A percentile compares a stretch with the other conserved stretches of the same genome.
phyloP scores from a whole-genome alignment of 495 filamentous ascomycete genomes.

The Alectoria sarmentosa region DNA sequence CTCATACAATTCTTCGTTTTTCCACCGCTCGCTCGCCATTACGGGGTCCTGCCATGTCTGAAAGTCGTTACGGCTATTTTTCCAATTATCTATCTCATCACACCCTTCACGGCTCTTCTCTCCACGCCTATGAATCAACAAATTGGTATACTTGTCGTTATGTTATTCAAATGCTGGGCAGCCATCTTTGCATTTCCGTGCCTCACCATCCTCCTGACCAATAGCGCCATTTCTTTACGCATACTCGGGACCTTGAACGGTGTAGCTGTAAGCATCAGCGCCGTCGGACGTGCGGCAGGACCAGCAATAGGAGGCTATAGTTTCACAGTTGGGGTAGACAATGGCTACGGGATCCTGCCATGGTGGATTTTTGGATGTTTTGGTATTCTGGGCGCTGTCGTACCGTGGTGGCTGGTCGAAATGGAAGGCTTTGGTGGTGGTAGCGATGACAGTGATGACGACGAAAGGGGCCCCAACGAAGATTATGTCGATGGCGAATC shows the following conservation, averaged over 20 bases:
- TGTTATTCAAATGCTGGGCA: slow-evolving; percentile 61
- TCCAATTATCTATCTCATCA: slow-evolving; percentile 64
- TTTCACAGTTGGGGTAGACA: slow-evolving; percentile 64
- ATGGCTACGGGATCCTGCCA: slow-evolving; percentile 64
- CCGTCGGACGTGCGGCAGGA: slow-evolving; percentile 68
- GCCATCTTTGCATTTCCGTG: slow-evolving; percentile 82
- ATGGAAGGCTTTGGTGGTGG: slow-evolving; percentile 59
- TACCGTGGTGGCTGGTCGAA: slow-evolving; percentile 66
- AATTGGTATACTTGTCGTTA: slow-evolving; percentile 42
- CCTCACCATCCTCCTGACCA: slow-evolving; percentile 83
- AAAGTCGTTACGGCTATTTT: slow-evolving; percentile 53
- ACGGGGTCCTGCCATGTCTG: slow-evolving; percentile 64
- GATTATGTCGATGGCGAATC: too few relatives aligned
- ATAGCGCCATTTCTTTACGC: slow-evolving; percentile 65
- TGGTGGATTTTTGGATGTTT: slow-evolving; percentile 69
- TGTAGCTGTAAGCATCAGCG: slow-evolving; percentile 70
- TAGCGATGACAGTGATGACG: slow-evolving; percentile 29
- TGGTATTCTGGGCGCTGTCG: slow-evolving; percentile 53
- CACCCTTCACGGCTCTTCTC: slow-evolving; percentile 59
- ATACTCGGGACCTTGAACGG: slow-evolving; percentile 88
- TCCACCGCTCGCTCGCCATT: slow-evolving; percentile 57
- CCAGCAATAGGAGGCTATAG: slow-evolving; percentile 59
- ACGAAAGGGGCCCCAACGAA: slow-evolving; percentile 26
- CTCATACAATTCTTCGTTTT: slow-evolving; percentile 75
- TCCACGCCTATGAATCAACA: slow-evolving; percentile 33